Percentiles rank a stretch among this genome's conserved stretches.
phyloP scores from a whole-genome alignment of 73 alveolate species.

The Paramecium primaurelia region DNA sequence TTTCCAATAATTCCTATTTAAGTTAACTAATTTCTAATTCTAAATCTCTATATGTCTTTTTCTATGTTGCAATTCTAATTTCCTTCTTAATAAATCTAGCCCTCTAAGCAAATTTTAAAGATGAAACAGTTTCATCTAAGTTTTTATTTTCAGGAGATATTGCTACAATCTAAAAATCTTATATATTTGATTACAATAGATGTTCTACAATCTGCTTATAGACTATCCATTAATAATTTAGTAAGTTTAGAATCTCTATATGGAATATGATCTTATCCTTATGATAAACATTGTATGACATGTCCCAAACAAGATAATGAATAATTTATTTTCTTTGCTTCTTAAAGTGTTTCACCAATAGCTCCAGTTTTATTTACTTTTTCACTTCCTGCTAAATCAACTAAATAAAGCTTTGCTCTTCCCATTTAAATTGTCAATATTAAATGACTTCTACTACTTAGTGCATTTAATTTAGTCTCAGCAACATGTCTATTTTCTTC shows the following conservation, averaged over 20 bases:
- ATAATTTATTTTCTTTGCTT: constrained; percentile 91
- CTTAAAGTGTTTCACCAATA: constrained; percentile 88
- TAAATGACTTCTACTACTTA: constrained; percentile 79
- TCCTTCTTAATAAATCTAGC: constrained; percentile 58
- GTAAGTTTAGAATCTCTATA: constrained; percentile 94
- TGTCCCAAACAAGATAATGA: constrained; percentile 81
- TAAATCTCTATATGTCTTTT: constrained; percentile 25
- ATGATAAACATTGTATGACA: constrained; percentile 68
- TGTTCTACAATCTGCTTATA: constrained; percentile 86
- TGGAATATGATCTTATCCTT: constrained; percentile 79
- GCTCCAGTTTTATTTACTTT: constrained; percentile 90
- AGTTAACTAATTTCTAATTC: not conserved
- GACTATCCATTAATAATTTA: constrained; percentile 82
- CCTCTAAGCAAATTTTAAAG: constrained; percentile 76
- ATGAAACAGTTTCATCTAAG: constrained; percentile 74
- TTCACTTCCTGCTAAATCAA: constrained; percentile 98
- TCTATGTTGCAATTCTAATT: not conserved
- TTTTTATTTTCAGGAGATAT: constrained; percentile 67
- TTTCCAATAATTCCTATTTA: constrained; percentile 1
- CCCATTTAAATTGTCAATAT: constrained; percentile 72
- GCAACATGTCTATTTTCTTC: constrained; percentile 76
- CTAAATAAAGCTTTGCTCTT: constrained; percentile 83
- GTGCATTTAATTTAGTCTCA: constrained; percentile 71
- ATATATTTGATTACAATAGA: not conserved
- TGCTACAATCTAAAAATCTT: constrained; percentile 59